Base-by-base conservation (phyloP, 2,329 filamentous ascomycete genomes). In the Alternaria sp. region DNA sequence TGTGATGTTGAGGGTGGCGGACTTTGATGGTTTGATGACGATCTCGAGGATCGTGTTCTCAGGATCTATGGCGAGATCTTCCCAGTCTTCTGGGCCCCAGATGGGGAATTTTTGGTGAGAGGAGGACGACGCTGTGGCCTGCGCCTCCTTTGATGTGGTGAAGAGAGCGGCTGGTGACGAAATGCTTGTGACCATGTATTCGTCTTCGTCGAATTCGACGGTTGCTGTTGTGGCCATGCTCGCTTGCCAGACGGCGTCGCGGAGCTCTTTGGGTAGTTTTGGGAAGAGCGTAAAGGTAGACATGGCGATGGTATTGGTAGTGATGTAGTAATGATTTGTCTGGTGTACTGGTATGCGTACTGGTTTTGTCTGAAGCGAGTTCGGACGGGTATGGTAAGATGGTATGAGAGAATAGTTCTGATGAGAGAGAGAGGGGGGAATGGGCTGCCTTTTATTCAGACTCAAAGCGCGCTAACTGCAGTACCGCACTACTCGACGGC, bases 21-120 rank as follows among this genome's bases (percentile, higher is more conserved):
- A 52, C 17, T 47, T 60, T 4, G 57, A 61, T 10, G 59, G 61
- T 10, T 28, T 43, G 19, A 69, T 67, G 45, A 65, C 40, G 43
- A 67, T 57, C 25, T 64, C 46, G 17, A 69, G 58, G 3, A 52
- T 59, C 19, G 54, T 65, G 45, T 65, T 59, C 26, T 62, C 21
- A 9, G 46, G 30, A 28, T 59, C 55, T 13, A 64, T 26, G 54
- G 52, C 47, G 11, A 69, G 45, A 40, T 61, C 59, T 19, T 61
- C 49, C 60, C 61, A 67, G 45, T 69, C 62, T 13, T 64, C 46
- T 13, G 36, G 45, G 5, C 63, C 47, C 36, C 57, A 63, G 23
- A 69, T 46, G 19, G 50, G 52, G 54, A 61, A 64, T 11, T 46
- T 45, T 43, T 47, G 52, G 17, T 54, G 55, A 15, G 26, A 58